Evolutionary conservation across 2,329 filamentous ascomycete species (phyloP).

Genomic region (Zelopaecilomyces penicillatus): DNA sequence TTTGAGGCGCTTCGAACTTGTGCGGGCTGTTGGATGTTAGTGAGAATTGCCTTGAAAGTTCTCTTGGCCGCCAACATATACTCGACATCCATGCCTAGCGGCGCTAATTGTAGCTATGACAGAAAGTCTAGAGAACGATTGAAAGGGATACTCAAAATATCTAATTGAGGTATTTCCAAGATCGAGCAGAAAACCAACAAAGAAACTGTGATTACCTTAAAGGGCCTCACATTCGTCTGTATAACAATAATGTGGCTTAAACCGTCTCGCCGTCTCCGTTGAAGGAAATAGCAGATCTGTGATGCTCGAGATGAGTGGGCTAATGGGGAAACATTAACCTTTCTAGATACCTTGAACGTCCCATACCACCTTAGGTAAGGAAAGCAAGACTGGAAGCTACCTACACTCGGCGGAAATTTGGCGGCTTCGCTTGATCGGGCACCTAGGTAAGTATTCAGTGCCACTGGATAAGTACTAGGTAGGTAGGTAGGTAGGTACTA

Average conservation of each 20-base stretch:
- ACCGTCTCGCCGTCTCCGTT: conserved; percentile 49
- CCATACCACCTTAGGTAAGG: too few species aligned
- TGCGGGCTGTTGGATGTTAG: conserved; percentile 20
- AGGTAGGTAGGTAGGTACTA: too few species aligned
- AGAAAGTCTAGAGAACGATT: neutral
- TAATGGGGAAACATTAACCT: conserved; percentile 44
- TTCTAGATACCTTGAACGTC: conserved; percentile 13
- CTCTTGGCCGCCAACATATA: conserved; percentile 15
- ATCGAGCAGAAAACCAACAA: conserved; percentile 31
- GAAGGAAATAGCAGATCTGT: conserved; percentile 46
- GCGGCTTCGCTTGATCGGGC: too few species aligned
- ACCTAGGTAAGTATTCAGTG: too few species aligned
- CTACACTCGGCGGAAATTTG: too few species aligned
- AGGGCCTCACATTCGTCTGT: conserved; percentile 55
- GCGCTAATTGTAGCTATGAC: neutral
- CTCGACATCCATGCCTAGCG: conserved; percentile 48
- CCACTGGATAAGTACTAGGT: too few species aligned
- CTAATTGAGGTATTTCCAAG: conserved; percentile 48
- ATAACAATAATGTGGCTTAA: conserved; percentile 48
- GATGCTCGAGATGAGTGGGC: conserved; percentile 45
- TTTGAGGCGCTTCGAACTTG: conserved; percentile 30
- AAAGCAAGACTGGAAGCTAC: too few species aligned
- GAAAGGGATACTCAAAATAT: conserved; percentile 30
- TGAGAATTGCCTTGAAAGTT: neutral
- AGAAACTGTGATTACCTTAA: conserved; percentile 46